phyloP scores from a whole-genome alignment of 352 stramenopile species.

The Globisporangium nodosum region DNA sequence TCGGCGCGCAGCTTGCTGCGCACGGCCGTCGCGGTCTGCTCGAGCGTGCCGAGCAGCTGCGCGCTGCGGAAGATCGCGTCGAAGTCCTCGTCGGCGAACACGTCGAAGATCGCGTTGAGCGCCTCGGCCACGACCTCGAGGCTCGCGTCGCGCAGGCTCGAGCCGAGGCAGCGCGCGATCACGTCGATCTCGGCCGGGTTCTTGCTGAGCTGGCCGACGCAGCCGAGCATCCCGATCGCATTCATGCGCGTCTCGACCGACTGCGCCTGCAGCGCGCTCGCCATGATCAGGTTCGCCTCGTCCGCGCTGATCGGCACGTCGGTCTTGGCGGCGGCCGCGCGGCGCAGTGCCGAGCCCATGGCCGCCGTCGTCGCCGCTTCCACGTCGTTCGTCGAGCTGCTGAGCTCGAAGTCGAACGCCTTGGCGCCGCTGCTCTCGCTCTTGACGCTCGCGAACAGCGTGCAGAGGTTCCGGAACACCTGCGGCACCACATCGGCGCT shows the following conservation, averaged over 20 bases:
- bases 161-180: constrained; percentile 55
- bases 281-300: constrained; percentile 67
- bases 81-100: constrained; percentile 80
- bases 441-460: constrained; percentile 64
- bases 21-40: constrained; percentile 50
- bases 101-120: constrained; percentile 83
- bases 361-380: constrained; percentile 63
- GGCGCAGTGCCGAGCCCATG: constrained; percentile 68
- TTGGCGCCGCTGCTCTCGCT: constrained; percentile 25
- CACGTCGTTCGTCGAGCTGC: constrained; percentile 46
- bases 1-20: constrained; percentile 76
- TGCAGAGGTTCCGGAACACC: constrained; percentile 76
- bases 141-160: constrained; percentile 56
- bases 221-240: constrained; percentile 71
- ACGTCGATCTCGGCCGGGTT: constrained; percentile 59
- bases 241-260: constrained; percentile 72
- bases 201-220: constrained; percentile 65
- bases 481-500: constrained; percentile 53
- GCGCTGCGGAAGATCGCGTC: constrained; percentile 65
- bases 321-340: constrained; percentile 44
- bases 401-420: constrained; percentile 30
- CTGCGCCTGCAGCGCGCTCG: constrained; percentile 46
- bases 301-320: constrained; percentile 47
- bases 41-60: constrained; percentile 56
- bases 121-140: constrained; percentile 82